A percentile compares a stretch with the other conserved stretches of the same genome.
These are phyloP conservation scores for Inga leiocalycina DNA, from an alignment of 306 rosid species.

Conservation along the genomic window DNA sequence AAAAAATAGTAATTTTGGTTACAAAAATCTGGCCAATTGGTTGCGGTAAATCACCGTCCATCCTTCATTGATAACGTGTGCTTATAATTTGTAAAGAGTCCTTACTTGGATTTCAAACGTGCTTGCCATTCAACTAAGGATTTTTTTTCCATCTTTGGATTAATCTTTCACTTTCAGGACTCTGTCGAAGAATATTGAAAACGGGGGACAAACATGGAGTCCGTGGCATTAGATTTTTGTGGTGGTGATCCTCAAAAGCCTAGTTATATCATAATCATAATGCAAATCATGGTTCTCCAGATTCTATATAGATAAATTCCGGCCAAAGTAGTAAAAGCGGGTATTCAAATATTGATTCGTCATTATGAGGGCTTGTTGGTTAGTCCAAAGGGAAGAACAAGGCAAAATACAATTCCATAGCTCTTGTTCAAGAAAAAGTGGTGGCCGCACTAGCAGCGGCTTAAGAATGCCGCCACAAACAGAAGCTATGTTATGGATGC, in stretches of 20 bases:
- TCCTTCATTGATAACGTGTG: not conserved
- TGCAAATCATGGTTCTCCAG: slow-evolving; percentile 21
- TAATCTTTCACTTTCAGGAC: not conserved
- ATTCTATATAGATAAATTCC: slow-evolving; percentile 34
- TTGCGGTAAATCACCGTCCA: not conserved
- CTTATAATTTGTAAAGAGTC: not conserved
- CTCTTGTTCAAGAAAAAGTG: slow-evolving; percentile 14
- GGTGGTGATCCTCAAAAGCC: not conserved
- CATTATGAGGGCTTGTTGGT: no score
- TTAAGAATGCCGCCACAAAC: not conserved
- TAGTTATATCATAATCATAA: slow-evolving; percentile 20
- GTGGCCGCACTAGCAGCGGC: no score
- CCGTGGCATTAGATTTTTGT: not conserved
- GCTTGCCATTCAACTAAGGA: not conserved
- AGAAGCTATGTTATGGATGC: slow-evolving; percentile 67
- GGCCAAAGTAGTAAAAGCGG: slow-evolving; percentile 14
- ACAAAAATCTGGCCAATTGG: not conserved
- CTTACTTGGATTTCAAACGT: no score
- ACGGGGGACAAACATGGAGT: slow-evolving; percentile 33
- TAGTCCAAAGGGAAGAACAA: not conserved
- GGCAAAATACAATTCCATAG: not conserved
- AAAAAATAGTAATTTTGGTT: no score
- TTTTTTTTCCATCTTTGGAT: not conserved
- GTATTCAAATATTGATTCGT: no score
- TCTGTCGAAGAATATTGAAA: not conserved